These are phyloP conservation scores for Moelleriella libera DNA, from an alignment of 2,329 filamentous ascomycete species.

Conservation along the genomic window DNA sequence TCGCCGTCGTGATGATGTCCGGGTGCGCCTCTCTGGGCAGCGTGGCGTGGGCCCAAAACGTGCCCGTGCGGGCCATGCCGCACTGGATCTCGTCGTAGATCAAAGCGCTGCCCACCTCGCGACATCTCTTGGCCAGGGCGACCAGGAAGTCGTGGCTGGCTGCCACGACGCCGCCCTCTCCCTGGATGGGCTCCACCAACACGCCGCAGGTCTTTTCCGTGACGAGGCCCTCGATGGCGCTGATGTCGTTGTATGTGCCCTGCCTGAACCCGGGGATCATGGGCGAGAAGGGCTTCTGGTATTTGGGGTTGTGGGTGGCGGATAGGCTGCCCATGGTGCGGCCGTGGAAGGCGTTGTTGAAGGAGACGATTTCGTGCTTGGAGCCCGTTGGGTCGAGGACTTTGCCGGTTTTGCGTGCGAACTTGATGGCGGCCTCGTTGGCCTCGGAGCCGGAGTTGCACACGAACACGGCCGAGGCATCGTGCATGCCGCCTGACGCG, in stretches of 20 bases:
- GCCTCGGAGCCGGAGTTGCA: constrained; percentile 96
- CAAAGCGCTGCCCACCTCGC: constrained; percentile 74
- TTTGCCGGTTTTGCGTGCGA: constrained; percentile 83
- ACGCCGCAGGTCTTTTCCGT: constrained; percentile 84
- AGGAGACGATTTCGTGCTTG: constrained; percentile 81
- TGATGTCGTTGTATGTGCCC: constrained; percentile 73
- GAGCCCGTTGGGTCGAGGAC: constrained; percentile 51
- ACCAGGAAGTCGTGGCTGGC: constrained; percentile 72
- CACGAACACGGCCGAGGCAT: constrained; percentile 70
- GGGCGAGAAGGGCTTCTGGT: constrained; percentile 85
- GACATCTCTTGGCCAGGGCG: constrained; percentile 72
- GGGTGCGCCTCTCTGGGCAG: constrained; percentile 73
- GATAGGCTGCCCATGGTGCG: constrained; percentile 90
- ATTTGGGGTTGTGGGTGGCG: constrained; percentile 96
- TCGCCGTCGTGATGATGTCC: constrained; percentile 86
- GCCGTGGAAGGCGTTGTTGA: constrained; percentile 86
- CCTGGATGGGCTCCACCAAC: constrained; percentile 93
- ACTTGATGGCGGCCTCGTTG: constrained; percentile 96
- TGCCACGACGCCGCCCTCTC: constrained; percentile 83
- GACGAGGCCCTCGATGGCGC: constrained; percentile 56
- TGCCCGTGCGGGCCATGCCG: constrained; percentile 74
- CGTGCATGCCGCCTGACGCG: constrained; percentile 68
- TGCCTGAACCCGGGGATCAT: constrained; percentile 92
- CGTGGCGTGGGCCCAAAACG: constrained; percentile 74
- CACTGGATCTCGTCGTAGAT: constrained; percentile 98